Percentiles rank a stretch among this genome's conserved stretches.
These are phyloP conservation scores for Boletus rufocinnamomeus DNA, from an alignment of 768 basidiomycete genomes.

Conservation along the genomic window DNA sequence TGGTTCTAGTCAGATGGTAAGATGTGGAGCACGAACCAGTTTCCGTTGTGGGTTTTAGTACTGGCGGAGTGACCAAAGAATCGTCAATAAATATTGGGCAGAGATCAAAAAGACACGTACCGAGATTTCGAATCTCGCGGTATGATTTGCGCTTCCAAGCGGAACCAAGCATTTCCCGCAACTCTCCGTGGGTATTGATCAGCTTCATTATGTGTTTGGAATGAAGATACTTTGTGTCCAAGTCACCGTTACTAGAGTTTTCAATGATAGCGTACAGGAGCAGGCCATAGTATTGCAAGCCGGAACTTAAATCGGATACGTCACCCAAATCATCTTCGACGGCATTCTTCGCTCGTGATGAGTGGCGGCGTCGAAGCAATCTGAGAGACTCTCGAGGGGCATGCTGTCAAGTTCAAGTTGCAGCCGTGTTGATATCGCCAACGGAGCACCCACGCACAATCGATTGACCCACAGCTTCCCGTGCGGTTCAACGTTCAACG, in stretches of 20 bases:
- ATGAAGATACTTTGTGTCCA: background rate
- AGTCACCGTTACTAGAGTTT: no score
- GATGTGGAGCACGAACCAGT: no score
- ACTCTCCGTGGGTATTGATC: background rate
- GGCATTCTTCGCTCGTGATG: background rate
- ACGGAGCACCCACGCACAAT: background rate
- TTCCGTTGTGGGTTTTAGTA: no score
- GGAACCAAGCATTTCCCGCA: no score
- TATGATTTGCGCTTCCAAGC: no score
- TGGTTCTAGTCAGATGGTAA: no score
- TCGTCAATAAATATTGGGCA: background rate
- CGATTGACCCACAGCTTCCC: background rate
- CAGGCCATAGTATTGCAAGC: no score
- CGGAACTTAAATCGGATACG: background rate
- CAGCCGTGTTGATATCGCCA: background rate
- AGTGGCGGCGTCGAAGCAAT: background rate
- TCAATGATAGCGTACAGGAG: no score
- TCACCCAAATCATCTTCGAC: background rate
- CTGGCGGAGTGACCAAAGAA: no score
- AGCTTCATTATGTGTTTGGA: background rate
- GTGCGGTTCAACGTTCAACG: no score
- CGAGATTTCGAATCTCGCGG: conserved; percentile 2
- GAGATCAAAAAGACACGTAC: background rate
- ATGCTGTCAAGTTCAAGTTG: background rate
- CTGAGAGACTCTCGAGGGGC: no score